Evolutionary conservation across 2,329 filamentous ascomycete species (phyloP).

Genomic region (Fusarium floridanum): DNA sequence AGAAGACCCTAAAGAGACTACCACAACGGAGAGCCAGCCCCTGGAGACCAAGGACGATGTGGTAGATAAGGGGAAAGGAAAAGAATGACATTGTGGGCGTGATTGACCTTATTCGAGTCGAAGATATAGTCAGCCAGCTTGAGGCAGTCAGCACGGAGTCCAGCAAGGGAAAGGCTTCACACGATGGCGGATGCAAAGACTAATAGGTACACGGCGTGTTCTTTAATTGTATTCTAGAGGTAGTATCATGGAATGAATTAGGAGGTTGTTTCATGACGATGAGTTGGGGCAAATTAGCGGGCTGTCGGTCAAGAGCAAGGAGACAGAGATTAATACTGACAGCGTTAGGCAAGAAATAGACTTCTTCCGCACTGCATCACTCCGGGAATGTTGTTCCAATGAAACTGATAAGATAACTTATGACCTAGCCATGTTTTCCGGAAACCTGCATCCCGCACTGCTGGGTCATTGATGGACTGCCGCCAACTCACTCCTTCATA

Average conservation of each 20-base stretch:
- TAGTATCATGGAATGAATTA: background rate
- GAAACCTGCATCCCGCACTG: background rate
- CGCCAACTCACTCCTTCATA: background rate
- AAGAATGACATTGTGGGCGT: conserved; percentile 35
- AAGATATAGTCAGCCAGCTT: background rate
- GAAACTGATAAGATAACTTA: background rate
- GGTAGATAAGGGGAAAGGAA: conserved; percentile 59
- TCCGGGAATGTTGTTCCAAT: background rate
- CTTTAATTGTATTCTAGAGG: background rate
- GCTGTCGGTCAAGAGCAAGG: background rate
- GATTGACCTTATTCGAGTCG: background rate
- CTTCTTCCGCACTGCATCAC: background rate
- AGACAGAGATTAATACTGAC: background rate
- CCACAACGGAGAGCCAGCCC: conserved; percentile 76
- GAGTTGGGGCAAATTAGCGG: background rate
- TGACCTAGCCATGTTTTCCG: background rate
- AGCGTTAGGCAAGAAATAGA: background rate
- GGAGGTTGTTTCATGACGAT: background rate
- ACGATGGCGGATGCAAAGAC: conserved; percentile 13
- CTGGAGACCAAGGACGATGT: conserved; percentile 74
- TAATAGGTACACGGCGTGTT: background rate
- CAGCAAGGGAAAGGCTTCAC: background rate
- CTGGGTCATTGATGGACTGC: background rate
- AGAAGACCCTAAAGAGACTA: conserved; percentile 81
- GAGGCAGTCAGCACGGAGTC: background rate